Conservation (phyloP, 305 asterid genomes). For the Fraxinus greggii region DNA sequence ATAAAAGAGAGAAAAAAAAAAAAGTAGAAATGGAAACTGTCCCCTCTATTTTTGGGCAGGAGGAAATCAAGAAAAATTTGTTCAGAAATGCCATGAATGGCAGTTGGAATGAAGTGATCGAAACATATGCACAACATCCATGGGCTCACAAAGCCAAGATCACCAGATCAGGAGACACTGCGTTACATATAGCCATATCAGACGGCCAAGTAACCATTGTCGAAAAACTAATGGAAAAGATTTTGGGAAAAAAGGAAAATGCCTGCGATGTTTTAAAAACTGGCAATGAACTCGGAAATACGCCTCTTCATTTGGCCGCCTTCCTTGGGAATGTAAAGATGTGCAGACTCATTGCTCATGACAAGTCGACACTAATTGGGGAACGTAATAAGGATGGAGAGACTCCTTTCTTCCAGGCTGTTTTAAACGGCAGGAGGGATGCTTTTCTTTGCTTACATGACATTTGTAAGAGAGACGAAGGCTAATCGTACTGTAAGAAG, state of each 20-base stretch:
- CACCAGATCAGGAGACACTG: conserved; percentile 3
- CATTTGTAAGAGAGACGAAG: neutral
- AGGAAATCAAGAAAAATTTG: conserved; percentile 1
- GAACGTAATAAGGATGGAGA: neutral
- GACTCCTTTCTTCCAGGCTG: conserved; percentile 6
- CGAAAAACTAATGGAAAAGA: neutral
- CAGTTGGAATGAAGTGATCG: neutral
- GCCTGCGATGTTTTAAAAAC: neutral
- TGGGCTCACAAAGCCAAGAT: neutral
- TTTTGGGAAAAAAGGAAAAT: neutral
- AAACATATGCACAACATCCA: neutral
- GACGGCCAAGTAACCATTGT: neutral
- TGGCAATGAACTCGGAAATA: neutral
- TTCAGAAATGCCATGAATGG: conserved; percentile 19
- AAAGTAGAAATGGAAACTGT: neutral
- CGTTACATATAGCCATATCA: neutral
- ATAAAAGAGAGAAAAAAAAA: no score
- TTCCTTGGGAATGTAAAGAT: neutral
- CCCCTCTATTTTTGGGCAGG: neutral
- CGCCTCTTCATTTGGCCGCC: conserved; percentile 4
- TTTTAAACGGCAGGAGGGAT: neutral
- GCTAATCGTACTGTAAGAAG: conserved; percentile 1
- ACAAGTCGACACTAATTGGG: neutral
- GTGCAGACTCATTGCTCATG: neutral
- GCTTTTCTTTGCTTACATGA: neutral